phyloP scores from a whole-genome alignment of 83 land plant genomes.

The Larix sibirica region DNA sequence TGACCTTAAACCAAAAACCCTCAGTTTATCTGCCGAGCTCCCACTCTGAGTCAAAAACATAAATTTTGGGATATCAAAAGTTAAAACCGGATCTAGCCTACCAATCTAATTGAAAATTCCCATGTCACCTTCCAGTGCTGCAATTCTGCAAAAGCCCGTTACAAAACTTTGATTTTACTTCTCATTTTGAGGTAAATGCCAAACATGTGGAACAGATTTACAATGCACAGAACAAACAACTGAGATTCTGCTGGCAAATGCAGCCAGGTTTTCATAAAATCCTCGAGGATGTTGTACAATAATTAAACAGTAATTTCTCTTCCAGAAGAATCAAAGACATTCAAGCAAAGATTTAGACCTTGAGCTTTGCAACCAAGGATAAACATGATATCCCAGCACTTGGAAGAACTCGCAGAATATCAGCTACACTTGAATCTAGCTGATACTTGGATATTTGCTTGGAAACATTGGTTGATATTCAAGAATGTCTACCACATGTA shows the following conservation, averaged over 20 bases:
- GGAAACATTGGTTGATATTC: no score
- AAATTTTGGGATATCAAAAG: background rate
- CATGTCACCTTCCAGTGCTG: background rate
- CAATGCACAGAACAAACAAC: constrained; percentile 1
- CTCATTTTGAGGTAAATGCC: background rate
- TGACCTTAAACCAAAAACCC: constrained; percentile 1
- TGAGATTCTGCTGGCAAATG: constrained; percentile 4
- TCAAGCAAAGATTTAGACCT: background rate
- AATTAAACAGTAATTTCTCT: background rate
- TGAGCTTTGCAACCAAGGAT: no score
- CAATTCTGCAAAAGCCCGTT: background rate
- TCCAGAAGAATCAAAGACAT: background rate
- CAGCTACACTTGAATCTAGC: no score
- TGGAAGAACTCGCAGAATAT: no score
- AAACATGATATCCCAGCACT: no score
- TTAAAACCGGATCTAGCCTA: background rate
- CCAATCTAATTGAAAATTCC: background rate
- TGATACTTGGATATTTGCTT: no score
- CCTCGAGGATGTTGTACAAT: constrained; percentile 8
- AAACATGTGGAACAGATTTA: background rate
- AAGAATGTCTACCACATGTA: no score
- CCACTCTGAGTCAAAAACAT: background rate
- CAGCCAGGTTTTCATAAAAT: background rate
- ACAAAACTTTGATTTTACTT: background rate
- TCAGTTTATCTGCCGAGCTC: background rate